These are phyloP conservation scores for Alternaria solani DNA, from an alignment of 2,329 filamentous ascomycete species.

Conservation along the genomic window DNA sequence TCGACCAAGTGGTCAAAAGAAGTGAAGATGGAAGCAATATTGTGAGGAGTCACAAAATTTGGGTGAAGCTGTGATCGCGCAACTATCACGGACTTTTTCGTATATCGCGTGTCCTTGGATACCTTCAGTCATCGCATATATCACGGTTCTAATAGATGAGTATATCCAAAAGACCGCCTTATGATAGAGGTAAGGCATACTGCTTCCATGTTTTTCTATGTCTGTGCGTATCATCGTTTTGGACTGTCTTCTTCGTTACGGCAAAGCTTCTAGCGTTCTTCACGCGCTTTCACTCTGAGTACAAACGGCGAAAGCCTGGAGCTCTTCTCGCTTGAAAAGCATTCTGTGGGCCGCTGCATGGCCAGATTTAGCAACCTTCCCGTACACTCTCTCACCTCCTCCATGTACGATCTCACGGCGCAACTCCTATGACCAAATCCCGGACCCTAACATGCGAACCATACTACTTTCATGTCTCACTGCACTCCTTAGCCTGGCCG, in stretches of 20 bases:
- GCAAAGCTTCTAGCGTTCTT: neutral
- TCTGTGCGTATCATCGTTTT: neutral
- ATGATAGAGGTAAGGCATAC: neutral
- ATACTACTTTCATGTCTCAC: neutral
- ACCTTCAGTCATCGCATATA: neutral
- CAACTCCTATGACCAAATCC: neutral
- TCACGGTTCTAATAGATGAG: neutral
- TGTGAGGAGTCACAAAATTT: constrained; percentile 10
- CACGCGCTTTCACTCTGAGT: neutral
- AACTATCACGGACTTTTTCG: too few relatives aligned
- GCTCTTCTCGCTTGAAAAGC: neutral
- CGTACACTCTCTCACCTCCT: too few relatives aligned
- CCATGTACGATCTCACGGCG: neutral
- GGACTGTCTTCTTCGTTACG: neutral
- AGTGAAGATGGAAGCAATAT: constrained; percentile 12
- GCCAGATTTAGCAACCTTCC: neutral
- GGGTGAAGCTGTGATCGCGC: neutral
- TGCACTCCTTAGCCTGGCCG: neutral
- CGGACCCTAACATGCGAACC: neutral
- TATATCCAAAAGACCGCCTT: neutral
- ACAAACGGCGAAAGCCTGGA: neutral
- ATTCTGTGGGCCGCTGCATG: neutral
- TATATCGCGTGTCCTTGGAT: neutral
- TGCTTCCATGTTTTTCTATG: fast-evolving
- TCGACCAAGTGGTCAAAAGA: neutral